Base-by-base conservation (phyloP, 1,139 yeast genomes). In the Candida glucosophila region DNA sequence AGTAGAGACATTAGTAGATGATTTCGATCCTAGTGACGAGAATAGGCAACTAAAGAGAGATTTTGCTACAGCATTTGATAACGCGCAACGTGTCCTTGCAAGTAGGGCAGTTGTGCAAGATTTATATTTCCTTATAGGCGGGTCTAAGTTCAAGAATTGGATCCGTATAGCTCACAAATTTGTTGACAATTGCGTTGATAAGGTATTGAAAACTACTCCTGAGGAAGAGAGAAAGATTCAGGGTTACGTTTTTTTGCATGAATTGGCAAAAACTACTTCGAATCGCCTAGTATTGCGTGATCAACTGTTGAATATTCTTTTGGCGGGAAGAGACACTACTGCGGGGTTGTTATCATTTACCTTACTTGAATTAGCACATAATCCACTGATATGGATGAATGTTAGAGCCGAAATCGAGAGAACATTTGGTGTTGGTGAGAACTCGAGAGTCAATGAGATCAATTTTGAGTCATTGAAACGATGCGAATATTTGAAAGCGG, bases 281-380 rank as follows among this genome's bases (percentile, higher is more conserved):
- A 63, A 71, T 40, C 71, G 69, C 5, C 46, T 37, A 19, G 52
- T 60, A n/a, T 57, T 71, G 36, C 57, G 73, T 26, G 73, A 68
- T 38, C 75, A 70, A 43, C 54, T 66, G 20, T 49, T 71, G 37
- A 68, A 67, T 36, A 64, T 71, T 34, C 47, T 71, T 31, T 49
- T 70, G 15, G 77, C 77, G 14, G 76, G 74, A 12, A 55, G 77
- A 41, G 76, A 70, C 41, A 71, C 78, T 23, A 72, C 77, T 12
- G 77, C 77, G 1, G 67, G 71, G 3, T 49, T 69, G 23, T 57
- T 72, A 29, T 61, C 72, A 5, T 70, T 65, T 45, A 39, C 56
- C 8, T 52, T 70, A 27, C 66, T 50, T 35, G 67, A 67, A 37
- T 52, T 70, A 28, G 62, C 70, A 2, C 49, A 67, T 29, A 55